Evolutionary conservation across 2,329 filamentous ascomycete species (phyloP).

Genomic region (Dactylonectria estremocensis): DNA sequence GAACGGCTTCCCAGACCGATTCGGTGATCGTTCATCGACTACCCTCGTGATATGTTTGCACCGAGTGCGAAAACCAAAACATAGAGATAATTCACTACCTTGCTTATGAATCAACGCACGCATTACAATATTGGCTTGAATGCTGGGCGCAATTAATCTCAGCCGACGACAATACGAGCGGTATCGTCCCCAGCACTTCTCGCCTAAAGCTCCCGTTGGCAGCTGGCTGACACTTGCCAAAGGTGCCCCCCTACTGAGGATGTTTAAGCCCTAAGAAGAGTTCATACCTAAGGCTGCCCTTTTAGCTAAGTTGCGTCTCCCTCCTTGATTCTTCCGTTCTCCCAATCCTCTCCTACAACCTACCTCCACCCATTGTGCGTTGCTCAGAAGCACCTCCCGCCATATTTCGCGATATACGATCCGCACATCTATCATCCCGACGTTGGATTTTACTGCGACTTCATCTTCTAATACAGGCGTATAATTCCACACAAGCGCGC

Average conservation of each 20-base stretch:
- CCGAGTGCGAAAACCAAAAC: too few relatives aligned
- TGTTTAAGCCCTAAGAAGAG: slow-evolving; percentile 4
- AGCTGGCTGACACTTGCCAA: slow-evolving; percentile 11
- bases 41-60: too few relatives aligned
- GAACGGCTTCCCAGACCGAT: neutral
- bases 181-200: neutral
- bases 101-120: neutral
- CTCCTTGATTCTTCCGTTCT: neutral
- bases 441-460: neutral
- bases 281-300: neutral
- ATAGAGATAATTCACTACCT: neutral
- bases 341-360: neutral
- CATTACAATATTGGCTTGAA: neutral
- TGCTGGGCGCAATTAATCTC: neutral
- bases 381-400: neutral
- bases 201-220: slow-evolving; percentile 10
- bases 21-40: neutral
- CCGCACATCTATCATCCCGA: neutral
- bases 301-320: neutral
- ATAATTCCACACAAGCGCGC: neutral
- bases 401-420: slow-evolving; percentile 1
- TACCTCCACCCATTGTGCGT: neutral
- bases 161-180: neutral
- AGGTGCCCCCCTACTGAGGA: neutral
- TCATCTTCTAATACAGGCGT: neutral